Evolutionary conservation across 495 filamentous ascomycete genomes (phyloP).

Genomic region (Aspergillus indologenus): DNA sequence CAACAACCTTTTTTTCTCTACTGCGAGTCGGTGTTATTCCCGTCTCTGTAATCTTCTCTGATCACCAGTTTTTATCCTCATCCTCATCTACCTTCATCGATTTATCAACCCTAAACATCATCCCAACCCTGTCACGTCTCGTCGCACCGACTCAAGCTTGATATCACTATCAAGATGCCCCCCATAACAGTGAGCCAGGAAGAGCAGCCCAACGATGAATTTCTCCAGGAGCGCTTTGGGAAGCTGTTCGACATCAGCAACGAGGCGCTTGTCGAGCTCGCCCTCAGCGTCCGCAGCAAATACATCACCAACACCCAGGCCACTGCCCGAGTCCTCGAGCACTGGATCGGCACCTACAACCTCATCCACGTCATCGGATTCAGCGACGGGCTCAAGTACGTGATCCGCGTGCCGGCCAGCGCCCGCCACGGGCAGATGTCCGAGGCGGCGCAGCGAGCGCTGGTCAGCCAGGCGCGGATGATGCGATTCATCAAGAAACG

Average conservation of each 20-base stretch:
- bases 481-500: background rate
- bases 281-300: background rate
- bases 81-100: background rate
- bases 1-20: background rate
- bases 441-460: background rate
- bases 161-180: background rate
- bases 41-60: background rate
- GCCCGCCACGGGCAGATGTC: background rate
- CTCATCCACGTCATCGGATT: slow-evolving; percentile 4
- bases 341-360: background rate
- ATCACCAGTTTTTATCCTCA: background rate
- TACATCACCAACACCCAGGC: background rate
- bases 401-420: slow-evolving; percentile 2
- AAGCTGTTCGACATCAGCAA: background rate
- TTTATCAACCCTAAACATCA: background rate
- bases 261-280: background rate
- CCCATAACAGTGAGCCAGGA: background rate
- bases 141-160: background rate
- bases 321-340: background rate
- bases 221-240: background rate
- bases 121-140: background rate
- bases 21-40: background rate
- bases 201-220: background rate
- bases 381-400: background rate
- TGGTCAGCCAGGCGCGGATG: background rate